Base-by-base conservation (phyloP, 805 yeast genomes). In the Yarrowia alimentaria region DNA sequence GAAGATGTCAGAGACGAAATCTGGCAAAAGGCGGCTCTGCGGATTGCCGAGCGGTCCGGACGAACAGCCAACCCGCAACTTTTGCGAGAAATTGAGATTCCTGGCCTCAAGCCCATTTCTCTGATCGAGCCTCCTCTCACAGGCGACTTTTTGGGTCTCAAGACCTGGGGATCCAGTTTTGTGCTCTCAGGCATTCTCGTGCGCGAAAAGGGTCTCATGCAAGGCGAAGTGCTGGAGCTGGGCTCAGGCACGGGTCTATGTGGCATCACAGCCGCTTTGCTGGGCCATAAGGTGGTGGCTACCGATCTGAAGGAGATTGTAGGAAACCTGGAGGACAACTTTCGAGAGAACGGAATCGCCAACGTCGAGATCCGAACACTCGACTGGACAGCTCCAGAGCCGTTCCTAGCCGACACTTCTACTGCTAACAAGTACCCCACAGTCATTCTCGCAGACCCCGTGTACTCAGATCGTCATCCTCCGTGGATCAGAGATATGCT, bases 231-330 rank as follows among this genome's bases (percentile, higher is more conserved):
- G 12, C 58, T 61, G 42, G 99, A 91, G 60, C 68, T 93, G n/a
- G 99, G 99, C 0, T 74, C 98, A 0, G 99, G 99, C 0, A 93
- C 99, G 0, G 99, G 99, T 0, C 70, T 91, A 12, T 83, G 82
- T 3, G 97, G 98, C 0, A 83, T 93, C 26, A 73, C 81, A 0
- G 73, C 85, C 52, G 77, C 76, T 0, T 53, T 71, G 7, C 59
- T 82, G 5, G 88, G 88, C 0, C 66, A 62, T 55, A 58, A 65
- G 0, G 68, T 81, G 1, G 60, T 66, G 10, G 63, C 88, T 18
- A 90, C 98, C 0, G 99, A 91, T 63, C 68, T 93, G 42, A 80
- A 80, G 0, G 93, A 81, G 43, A 90, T 91, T 33, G 73, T 84
- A 0, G 77, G 78, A 0, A 91, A 93, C 60, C 63, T 93, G 38